A percentile compares a stretch with the other conserved stretches of the same genome.
phyloP scores from a whole-genome alignment of 179 eudicot genomes.

The Silene vulgaris region DNA sequence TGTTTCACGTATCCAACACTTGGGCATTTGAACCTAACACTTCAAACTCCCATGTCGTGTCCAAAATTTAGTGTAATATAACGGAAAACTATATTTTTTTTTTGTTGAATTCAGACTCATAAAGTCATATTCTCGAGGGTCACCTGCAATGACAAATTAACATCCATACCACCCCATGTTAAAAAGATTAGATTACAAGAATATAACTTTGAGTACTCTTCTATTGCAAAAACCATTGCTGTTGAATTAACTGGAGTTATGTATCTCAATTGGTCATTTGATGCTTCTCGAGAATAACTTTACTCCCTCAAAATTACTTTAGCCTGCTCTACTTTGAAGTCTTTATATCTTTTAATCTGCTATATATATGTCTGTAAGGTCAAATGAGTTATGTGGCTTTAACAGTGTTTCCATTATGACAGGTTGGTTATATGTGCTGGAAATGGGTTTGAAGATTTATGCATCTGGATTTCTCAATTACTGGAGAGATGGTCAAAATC shows the following conservation, averaged over 20 bases:
- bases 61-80: too few species aligned
- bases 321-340: neutral
- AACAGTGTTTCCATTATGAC: constrained; percentile 22
- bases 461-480: constrained; percentile 79
- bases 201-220: neutral
- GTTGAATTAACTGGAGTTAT: neutral
- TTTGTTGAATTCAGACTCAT: neutral
- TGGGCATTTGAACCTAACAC: too few species aligned
- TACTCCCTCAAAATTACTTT: neutral
- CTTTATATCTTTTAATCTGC: neutral
- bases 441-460: constrained; percentile 79
- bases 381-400: neutral
- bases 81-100: neutral
- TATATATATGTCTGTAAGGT: neutral
- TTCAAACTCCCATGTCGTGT: too few species aligned
- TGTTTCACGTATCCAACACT: too few species aligned
- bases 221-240: neutral
- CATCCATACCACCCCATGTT: constrained; percentile 4
- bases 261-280: neutral
- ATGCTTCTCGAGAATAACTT: neutral
- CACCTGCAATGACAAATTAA: neutral
- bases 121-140: too few species aligned
- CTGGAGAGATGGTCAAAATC: constrained; percentile 96
- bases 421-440: constrained; percentile 94
- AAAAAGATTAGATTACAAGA: neutral